These are phyloP conservation scores for Cutaneotrichosporon cavernicola DNA, from an alignment of 1,284 basidiomycete species.

Conservation along the genomic window DNA sequence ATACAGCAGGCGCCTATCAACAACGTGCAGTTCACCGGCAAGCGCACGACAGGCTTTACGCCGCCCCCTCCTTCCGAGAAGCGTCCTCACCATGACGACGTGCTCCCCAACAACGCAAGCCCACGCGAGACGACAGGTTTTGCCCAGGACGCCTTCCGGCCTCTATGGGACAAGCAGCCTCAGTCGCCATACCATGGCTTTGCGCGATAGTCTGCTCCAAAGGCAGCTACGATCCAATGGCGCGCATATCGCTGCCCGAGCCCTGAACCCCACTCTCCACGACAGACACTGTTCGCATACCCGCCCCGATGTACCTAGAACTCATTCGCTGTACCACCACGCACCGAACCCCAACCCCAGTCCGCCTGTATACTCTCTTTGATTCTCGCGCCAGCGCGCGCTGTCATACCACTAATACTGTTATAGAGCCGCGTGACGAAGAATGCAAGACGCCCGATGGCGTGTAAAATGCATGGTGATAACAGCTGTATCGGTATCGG, in stretches of 20 bases:
- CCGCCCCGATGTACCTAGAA: background rate
- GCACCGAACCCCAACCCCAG: background rate
- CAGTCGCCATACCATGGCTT: slow-evolving; percentile 19
- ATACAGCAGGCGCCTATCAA: background rate
- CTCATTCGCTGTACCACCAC: background rate
- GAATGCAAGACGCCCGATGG: background rate
- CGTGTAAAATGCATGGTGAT: background rate
- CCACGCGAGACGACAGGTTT: slow-evolving; percentile 42
- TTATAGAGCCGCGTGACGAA: background rate
- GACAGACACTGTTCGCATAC: background rate
- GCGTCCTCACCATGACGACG: slow-evolving; percentile 37
- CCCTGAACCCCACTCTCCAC: background rate
- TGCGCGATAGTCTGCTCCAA: slow-evolving; percentile 7
- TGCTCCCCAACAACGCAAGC: slow-evolving; percentile 35
- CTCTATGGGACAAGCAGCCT: slow-evolving; percentile 33
- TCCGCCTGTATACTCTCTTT: slow-evolving; percentile 1
- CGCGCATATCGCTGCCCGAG: background rate
- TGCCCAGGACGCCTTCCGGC: slow-evolving; percentile 45
- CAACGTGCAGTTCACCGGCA: slow-evolving; percentile 15
- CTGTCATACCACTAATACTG: background rate
- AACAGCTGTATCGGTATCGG: background rate
- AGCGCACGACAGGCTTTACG: slow-evolving; percentile 34
- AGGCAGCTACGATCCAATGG: background rate
- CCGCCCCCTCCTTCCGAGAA: slow-evolving; percentile 11
- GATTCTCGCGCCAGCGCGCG: slow-evolving; percentile 1